These are phyloP conservation scores for Tricholoma flavovirens DNA, from an alignment of 768 basidiomycete species.

Conservation along the genomic window DNA sequence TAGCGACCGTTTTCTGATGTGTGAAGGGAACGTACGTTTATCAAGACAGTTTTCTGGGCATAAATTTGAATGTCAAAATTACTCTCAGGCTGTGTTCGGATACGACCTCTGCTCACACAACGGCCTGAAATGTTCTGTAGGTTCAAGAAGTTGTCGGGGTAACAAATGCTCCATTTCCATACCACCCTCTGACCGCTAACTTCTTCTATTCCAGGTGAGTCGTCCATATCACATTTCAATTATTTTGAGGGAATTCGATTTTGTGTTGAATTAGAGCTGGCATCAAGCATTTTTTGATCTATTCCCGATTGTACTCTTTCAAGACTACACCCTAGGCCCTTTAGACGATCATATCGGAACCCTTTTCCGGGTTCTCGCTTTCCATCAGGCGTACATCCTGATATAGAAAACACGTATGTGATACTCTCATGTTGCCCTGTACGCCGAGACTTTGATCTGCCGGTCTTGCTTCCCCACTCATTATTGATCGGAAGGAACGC, in stretches of 20 bases:
- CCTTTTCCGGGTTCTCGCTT: background rate
- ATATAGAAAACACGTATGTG: background rate
- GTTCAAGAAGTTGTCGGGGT: background rate
- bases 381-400: background rate
- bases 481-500: background rate
- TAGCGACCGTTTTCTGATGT: background rate
- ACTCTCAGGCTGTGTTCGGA: constrained; percentile 2
- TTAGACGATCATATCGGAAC: background rate
- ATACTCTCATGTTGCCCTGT: background rate
- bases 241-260: background rate
- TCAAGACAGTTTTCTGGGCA: background rate
- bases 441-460: background rate
- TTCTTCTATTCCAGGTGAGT: background rate
- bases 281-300: too few species aligned
- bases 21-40: background rate
- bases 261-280: background rate
- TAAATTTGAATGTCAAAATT: background rate
- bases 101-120: background rate
- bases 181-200: background rate
- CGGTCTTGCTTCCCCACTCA: background rate
- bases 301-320: background rate
- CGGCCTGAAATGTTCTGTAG: background rate
- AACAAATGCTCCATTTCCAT: background rate
- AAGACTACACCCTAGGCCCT: background rate
- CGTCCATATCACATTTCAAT: background rate